phyloP scores from a whole-genome alignment of 345 rosid genomes.

The Eucalyptus dawsonii region DNA sequence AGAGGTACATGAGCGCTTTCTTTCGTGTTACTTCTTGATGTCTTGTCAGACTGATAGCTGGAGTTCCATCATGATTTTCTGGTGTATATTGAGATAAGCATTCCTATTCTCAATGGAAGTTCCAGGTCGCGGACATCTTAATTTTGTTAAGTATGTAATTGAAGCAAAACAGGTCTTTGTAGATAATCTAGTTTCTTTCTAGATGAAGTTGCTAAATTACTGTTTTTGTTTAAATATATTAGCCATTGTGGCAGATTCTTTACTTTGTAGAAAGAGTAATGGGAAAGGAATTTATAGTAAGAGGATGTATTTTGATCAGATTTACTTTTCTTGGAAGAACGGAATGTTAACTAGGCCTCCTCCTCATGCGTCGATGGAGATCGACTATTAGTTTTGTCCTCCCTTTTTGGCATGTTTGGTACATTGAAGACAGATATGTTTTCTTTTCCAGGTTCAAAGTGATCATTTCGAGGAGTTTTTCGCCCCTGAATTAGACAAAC shows the following conservation, averaged over 20 bases:
- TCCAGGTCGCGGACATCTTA: background rate
- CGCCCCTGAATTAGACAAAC: constrained; percentile 89
- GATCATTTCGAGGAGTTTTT: constrained; percentile 92
- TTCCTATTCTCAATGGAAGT: background rate
- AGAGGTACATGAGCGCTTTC: constrained; percentile 36
- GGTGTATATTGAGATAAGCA: background rate
- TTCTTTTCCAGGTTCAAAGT: constrained; percentile 65
- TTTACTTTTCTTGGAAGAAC: background rate
- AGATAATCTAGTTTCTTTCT: background rate
- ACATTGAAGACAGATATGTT: background rate
- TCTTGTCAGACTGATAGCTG: background rate
- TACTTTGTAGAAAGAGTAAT: background rate
- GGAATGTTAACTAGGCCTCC: background rate
- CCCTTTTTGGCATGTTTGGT: background rate
- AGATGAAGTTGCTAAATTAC: background rate
- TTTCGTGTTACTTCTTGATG: background rate
- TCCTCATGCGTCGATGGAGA: background rate
- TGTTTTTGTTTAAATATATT: background rate
- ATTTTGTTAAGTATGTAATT: background rate
- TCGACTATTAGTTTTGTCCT: background rate
- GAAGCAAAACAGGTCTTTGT: background rate
- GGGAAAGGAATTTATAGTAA: background rate
- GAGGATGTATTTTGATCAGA: background rate
- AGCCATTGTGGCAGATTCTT: background rate
- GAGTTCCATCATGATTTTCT: background rate